A percentile compares a stretch with the other conserved stretches of the same genome.
These are phyloP conservation scores for Neobulgaria alba DNA, from an alignment of 2,329 filamentous ascomycete genomes.

Conservation along the genomic window DNA sequence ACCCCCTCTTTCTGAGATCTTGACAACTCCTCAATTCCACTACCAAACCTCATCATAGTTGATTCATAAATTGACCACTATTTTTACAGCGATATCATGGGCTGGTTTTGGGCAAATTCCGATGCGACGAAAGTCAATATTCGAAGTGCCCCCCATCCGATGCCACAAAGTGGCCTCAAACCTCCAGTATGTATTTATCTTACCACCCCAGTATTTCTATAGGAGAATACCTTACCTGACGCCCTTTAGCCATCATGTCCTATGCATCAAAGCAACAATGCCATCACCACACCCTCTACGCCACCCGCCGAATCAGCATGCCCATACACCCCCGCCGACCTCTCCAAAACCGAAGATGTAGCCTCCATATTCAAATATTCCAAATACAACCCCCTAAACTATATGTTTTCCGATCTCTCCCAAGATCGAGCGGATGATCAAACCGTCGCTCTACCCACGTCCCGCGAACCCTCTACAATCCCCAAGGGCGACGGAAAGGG, in stretches of 20 bases:
- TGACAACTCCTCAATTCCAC: background rate
- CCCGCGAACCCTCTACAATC: constrained; percentile 80
- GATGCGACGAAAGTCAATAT: constrained; percentile 17
- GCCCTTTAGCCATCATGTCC: constrained; percentile 53
- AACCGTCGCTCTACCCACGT: constrained; percentile 63
- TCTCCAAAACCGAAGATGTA: constrained; percentile 17
- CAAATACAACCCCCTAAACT: constrained; percentile 77
- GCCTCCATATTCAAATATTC: constrained; percentile 43
- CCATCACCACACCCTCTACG: constrained; percentile 23
- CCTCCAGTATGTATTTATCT: constrained; percentile 23
- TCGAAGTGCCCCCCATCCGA: constrained; percentile 17
- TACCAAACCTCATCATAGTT: background rate
- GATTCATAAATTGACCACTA: background rate
- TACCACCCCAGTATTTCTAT: background rate
- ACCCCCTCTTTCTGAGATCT: background rate
- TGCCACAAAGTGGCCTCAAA: constrained; percentile 15
- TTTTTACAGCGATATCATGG: constrained; percentile 14
- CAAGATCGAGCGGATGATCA: constrained; percentile 71
- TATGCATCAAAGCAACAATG: constrained; percentile 45
- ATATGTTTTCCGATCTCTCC: constrained; percentile 85
- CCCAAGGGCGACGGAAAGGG: constrained; percentile 71
- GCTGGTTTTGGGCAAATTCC: constrained; percentile 28
- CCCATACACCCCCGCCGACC: constrained; percentile 26
- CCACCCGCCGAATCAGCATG: constrained; percentile 27
- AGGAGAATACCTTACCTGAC: constrained; percentile 7